Evolutionary conservation across 306 rosid genomes (phyloP), one percentile per base, ranked within the genome.

Genomic region (Herpetospermum pedunculosum): DNA sequence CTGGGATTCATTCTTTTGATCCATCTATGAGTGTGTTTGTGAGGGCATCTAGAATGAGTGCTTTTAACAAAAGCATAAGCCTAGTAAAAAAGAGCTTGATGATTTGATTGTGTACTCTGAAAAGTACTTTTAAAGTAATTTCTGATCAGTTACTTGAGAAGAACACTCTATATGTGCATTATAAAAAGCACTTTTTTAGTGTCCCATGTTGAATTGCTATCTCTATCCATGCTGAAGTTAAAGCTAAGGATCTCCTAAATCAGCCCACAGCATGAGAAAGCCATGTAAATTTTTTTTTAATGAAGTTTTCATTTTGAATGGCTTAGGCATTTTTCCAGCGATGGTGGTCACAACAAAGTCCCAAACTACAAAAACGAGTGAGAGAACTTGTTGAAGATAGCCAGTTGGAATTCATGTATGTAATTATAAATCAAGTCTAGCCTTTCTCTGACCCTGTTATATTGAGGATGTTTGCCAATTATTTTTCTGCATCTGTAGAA

Each of bases 301-400:
- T 18, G 44, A 25, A 14, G 26, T 55, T n/a, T n/a, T 43, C 63
- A 18, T 40, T 40, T 46, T 75, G 43, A 75, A 44, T 76, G 23
- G 72, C 5, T 41, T 41, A 93, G 97, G 98, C 87, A 0, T 93
- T 90, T 76, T 87, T 93, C 76, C 85, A 83, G 79, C 79, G 94
- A 73, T 93, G 98, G 98, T 89, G 98, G 98, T 44, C 77, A 43
- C 81, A 83, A 58, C 97, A 89, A 62, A 90, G 88, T 59, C 81
- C 74, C 35, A 83, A 64, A 78, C 82, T 63, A 14, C 93, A 93
- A 82, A 84, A 84, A 70, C 74, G 34, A 79, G 89, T 89, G 75
- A 82, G 69, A 73, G 86, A 83, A 67, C 88, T 93, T 38, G 98
- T 90, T 34, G 76, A 81, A 60, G 81, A 80, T 0, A 92, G 85